phyloP scores from a whole-genome alignment of 2,329 filamentous ascomycete genomes.

The Macrophomina pseudophaseolina region DNA sequence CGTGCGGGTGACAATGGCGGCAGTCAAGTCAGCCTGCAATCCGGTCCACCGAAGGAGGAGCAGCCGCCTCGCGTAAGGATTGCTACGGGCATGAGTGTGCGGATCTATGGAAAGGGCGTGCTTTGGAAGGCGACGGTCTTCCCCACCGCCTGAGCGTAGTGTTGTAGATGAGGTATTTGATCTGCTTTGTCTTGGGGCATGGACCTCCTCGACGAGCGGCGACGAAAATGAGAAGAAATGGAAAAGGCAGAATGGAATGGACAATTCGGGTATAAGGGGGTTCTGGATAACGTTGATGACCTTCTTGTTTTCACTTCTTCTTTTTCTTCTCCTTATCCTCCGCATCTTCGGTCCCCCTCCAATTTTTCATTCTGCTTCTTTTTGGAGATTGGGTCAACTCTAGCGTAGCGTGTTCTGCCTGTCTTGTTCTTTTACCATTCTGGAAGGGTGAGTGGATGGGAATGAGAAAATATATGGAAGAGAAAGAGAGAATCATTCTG shows the following conservation, averaged over 20 bases:
- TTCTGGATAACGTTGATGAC: constrained; percentile 13
- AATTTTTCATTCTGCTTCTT: background rate
- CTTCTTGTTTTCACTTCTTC: background rate
- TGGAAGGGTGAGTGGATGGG: background rate
- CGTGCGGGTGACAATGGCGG: constrained; percentile 12
- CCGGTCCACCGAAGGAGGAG: constrained; percentile 41
- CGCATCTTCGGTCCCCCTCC: background rate
- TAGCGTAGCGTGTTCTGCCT: background rate
- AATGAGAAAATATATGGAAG: background rate
- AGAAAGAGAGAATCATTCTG: too few relatives aligned
- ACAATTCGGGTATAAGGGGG: background rate
- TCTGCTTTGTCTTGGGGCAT: background rate
- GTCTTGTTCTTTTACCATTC: background rate
- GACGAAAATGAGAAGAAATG: background rate
- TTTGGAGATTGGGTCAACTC: background rate
- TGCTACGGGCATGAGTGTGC: constrained; percentile 54
- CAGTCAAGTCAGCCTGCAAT: constrained; percentile 26
- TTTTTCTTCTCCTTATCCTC: background rate
- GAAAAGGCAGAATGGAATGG: background rate
- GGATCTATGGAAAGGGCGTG: constrained; percentile 54
- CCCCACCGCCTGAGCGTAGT: background rate
- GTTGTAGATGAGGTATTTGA: background rate
- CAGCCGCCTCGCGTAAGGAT: constrained; percentile 53
- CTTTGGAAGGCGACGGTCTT: constrained; percentile 57
- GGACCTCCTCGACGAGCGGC: background rate